phyloP scores from a whole-genome alignment of 108 stramenopile species.

The Conticribra guillardii region DNA sequence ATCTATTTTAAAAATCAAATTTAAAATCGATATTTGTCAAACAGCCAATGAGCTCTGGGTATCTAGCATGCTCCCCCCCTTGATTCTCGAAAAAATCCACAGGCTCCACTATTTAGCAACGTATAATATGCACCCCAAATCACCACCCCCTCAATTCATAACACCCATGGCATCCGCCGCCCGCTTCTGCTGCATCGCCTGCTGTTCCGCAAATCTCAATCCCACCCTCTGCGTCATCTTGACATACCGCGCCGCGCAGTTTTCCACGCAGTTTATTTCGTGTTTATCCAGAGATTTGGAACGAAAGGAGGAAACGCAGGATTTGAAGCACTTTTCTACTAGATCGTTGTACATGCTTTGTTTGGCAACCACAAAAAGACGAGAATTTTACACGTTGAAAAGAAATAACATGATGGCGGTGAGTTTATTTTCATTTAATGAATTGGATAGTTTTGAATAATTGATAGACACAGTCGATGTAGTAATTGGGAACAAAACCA shows the following conservation, averaged over 20 bases:
- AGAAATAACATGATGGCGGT: neutral
- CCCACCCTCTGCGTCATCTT: slow-evolving; percentile 92
- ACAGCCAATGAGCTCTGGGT: too few species aligned
- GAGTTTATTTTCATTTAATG: too few species aligned
- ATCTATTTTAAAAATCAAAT: too few species aligned
- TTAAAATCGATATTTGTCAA: too few species aligned
- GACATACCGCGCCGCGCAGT: slow-evolving; percentile 77
- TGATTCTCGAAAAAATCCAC: too few species aligned
- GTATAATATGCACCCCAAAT: too few species aligned
- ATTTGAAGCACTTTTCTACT: slow-evolving; percentile 79
- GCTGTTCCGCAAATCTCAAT: slow-evolving; percentile 88
- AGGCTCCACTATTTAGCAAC: neutral
- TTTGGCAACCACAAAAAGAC: neutral
- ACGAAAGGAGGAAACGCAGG: slow-evolving; percentile 82
- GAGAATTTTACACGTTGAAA: neutral
- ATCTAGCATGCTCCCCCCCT: too few species aligned
- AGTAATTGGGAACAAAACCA: neutral
- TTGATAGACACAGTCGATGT: neutral
- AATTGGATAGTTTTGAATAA: neutral
- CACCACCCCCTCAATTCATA: too few species aligned
- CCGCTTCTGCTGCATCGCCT: slow-evolving; percentile 87
- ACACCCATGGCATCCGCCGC: slow-evolving; percentile 70
- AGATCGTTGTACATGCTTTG: slow-evolving; percentile 89
- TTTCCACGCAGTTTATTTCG: slow-evolving; percentile 72
- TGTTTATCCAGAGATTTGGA: slow-evolving; percentile 83